phyloP scores from a whole-genome alignment of 2,329 filamentous ascomycete species.

The Acephala macrosclerotiorum region DNA sequence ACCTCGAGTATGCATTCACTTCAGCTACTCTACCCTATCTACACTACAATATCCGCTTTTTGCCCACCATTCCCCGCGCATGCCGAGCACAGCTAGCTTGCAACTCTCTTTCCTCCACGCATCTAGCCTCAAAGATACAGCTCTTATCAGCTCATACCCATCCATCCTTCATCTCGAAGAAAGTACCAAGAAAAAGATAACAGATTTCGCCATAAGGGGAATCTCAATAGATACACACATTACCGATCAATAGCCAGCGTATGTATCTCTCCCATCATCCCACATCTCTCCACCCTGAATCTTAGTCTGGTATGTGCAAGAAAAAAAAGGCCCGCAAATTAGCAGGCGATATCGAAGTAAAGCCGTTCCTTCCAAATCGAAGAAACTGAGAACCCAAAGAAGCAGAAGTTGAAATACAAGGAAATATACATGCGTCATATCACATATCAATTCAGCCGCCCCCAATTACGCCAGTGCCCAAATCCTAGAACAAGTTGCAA shows the following conservation, averaged over 20 bases:
- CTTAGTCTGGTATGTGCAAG: neutral
- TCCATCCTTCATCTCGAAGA: constrained; percentile 1
- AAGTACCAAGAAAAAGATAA: neutral
- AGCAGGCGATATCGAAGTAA: constrained; percentile 1
- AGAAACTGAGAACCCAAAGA: constrained; percentile 14
- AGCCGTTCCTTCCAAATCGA: neutral
- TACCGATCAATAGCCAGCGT: neutral
- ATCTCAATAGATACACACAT: constrained; percentile 1
- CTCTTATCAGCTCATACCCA: neutral
- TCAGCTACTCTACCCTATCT: neutral
- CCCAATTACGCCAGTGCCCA: constrained; percentile 27
- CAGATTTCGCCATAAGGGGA: neutral
- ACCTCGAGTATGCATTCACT: neutral
- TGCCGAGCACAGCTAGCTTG: neutral
- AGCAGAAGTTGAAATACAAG: constrained; percentile 15
- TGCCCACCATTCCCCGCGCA: neutral
- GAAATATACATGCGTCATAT: constrained; percentile 33
- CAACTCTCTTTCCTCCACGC: neutral
- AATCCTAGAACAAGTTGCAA: constrained; percentile 15
- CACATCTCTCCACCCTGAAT: neutral
- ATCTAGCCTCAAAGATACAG: neutral
- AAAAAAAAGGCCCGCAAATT: neutral
- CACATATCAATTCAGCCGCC: constrained; percentile 27
- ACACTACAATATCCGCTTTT: neutral
- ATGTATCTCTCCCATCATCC: constrained; percentile 1